Evolutionary conservation across 345 rosid genomes (phyloP).

Genomic region (Luvunga scandens): DNA sequence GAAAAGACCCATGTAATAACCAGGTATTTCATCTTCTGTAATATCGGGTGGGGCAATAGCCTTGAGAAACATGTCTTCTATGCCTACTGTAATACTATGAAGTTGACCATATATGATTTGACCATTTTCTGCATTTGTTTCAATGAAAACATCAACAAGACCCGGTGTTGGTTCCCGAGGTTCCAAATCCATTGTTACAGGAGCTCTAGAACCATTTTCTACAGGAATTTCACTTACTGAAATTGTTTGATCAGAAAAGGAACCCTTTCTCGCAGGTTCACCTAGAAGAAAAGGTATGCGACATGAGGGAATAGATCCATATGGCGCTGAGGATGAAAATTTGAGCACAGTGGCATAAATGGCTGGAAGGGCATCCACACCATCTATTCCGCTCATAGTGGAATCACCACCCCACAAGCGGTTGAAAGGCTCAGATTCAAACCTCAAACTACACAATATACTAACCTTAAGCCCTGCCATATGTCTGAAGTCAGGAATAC

Average conservation of each 20-base stretch:
- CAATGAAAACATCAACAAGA: constrained; percentile 77
- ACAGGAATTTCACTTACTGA: constrained; percentile 48
- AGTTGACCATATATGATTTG: constrained; percentile 77
- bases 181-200: constrained; percentile 64
- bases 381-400: constrained; percentile 41
- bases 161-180: constrained; percentile 95
- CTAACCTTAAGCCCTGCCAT: constrained; percentile 72
- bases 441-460: constrained; percentile 68
- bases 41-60: constrained; percentile 62
- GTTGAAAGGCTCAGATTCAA: constrained; percentile 70
- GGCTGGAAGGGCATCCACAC: constrained; percentile 61
- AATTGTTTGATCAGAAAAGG: constrained; percentile 28
- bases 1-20: constrained; percentile 62
- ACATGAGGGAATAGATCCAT: constrained; percentile 71
- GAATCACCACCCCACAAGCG: constrained; percentile 46
- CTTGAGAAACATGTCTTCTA: constrained; percentile 93
- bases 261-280: constrained; percentile 42
- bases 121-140: constrained; percentile 80
- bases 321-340: constrained; percentile 84
- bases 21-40: constrained; percentile 44
- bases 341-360: constrained; percentile 81
- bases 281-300: constrained; percentile 89
- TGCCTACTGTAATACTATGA: constrained; percentile 68
- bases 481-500: constrained; percentile 81
- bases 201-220: constrained; percentile 47